Base-by-base conservation (phyloP, 352 stramenopile genomes). In the Phytophthora hibernalis region DNA sequence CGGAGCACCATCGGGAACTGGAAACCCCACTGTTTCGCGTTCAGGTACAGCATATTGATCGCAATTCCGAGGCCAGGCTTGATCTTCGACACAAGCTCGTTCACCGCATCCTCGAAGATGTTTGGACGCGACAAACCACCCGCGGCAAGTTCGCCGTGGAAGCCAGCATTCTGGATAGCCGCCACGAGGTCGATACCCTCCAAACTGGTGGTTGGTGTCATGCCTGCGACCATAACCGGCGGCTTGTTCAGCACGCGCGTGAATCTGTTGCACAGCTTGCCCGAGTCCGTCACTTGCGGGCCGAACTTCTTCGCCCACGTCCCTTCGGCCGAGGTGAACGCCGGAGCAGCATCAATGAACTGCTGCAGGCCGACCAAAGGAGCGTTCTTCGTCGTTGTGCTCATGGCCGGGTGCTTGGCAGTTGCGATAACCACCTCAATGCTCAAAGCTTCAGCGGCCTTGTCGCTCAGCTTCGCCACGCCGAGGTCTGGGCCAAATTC, bases 1-100 rank as follows among this genome's bases (percentile, higher is more conserved):
- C 91, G 88, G 6, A 96, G 61, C 24, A 96, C 86, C 83, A 93
- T 90, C 11, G 90, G 89, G 68, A 96, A 97, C 76, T 96, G 90
- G 72, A 97, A 96, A 1, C 77, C 86, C 90, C 88, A 96, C 65
- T 95, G 89, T 73, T 94, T 92, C 18, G 85, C 77, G 71, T 96
- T 97, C 37, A 97, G 48, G 65, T 95, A 96, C n/a, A 97, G 64
- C 89, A 97, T 92, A 76, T 96, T 95, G 58, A 96, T 90, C 24
- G 80, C 69, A 51, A 97, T 85, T 22, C 86, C 89, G 26, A 80
- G 61, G 15, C 88, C 90, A 7, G 89, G 86, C 21, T 83, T 82
- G 50, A 95, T 73, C 76, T 92, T 94, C 22, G 64, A 77, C 8
- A 91, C 76, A 15, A 96, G 77, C 45, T 93, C 76, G 15, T 66